Conservation (phyloP, 2,329 filamentous ascomycete genomes). For the Colletotrichum liaoningense region DNA sequence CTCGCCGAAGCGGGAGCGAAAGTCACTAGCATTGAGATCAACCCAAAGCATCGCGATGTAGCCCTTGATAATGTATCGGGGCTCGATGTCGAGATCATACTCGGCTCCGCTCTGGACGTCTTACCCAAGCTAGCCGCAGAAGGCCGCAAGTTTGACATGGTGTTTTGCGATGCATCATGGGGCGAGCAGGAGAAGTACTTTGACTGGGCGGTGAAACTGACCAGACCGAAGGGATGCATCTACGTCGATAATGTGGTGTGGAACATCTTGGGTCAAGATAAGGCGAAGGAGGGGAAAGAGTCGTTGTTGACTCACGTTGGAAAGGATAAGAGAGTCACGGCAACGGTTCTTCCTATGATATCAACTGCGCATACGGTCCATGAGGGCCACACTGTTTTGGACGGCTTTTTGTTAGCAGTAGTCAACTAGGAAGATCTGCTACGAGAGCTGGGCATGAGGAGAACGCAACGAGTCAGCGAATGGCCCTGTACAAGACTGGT, state of each 20-base stretch:
- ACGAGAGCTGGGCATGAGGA: no score
- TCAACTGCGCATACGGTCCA: slow-evolving; percentile 1
- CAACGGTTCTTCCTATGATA: slow-evolving; percentile 40
- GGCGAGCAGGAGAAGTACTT: slow-evolving; percentile 62
- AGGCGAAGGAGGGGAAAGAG: slow-evolving; percentile 21
- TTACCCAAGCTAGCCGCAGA: slow-evolving; percentile 51
- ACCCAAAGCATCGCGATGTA: slow-evolving; percentile 56
- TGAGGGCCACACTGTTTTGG: not conserved
- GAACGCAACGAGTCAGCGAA: not conserved
- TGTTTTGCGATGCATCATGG: slow-evolving; percentile 66
- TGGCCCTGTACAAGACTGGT: not conserved
- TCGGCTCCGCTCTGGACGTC: slow-evolving; percentile 56
- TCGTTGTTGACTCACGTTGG: slow-evolving; percentile 40
- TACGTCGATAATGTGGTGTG: slow-evolving; percentile 65
- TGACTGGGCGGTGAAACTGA: slow-evolving; percentile 54
- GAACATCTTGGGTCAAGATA: slow-evolving; percentile 12
- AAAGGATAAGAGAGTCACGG: slow-evolving; percentile 39
- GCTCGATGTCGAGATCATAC: slow-evolving; percentile 55
- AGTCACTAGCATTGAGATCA: slow-evolving; percentile 63
- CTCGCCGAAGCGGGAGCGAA: slow-evolving; percentile 54
- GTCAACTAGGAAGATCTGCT: not conserved
- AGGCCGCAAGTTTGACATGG: slow-evolving; percentile 58
- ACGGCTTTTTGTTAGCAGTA: slow-evolving; percentile 5
- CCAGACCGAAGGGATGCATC: slow-evolving; percentile 52
- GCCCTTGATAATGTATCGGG: slow-evolving; percentile 58